Percentiles rank a stretch among this genome's conserved stretches.
These are phyloP conservation scores for Geotrichum bryndzae DNA, from an alignment of 1,139 yeast genomes.

Conservation along the genomic window DNA sequence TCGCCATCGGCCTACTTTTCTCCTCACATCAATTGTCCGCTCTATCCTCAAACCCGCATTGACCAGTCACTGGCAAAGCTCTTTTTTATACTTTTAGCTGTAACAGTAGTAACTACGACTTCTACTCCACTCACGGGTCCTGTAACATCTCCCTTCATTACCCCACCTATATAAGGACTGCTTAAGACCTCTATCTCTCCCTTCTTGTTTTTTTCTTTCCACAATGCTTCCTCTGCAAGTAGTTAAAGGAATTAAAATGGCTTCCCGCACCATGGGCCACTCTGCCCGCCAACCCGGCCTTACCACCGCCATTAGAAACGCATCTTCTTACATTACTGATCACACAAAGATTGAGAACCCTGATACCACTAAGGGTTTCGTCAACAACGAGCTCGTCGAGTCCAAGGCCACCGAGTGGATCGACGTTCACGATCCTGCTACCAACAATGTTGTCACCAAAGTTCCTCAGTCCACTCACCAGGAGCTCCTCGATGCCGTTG, in stretches of 20 bases:
- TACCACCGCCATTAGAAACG: not conserved
- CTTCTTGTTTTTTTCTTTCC: too few species aligned
- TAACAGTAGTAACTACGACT: not conserved
- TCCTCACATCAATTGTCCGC: too few species aligned
- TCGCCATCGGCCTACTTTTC: too few species aligned
- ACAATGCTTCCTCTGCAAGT: not conserved
- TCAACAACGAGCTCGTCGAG: constrained; percentile 54
- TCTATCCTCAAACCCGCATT: too few species aligned
- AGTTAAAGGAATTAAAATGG: not conserved
- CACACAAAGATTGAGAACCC: constrained; percentile 45
- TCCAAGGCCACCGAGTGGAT: constrained; percentile 57
- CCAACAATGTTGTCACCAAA: constrained; percentile 56
- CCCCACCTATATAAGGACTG: not conserved
- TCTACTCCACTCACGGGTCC: not conserved
- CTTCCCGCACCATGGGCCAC: not conserved
- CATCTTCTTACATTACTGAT: constrained; percentile 39
- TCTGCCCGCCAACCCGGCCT: not conserved
- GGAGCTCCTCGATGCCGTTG: constrained; percentile 64
- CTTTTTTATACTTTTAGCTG: too few species aligned
- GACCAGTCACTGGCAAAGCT: too few species aligned
- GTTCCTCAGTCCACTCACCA: constrained; percentile 69
- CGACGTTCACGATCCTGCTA: constrained; percentile 73
- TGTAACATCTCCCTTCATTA: not conserved
- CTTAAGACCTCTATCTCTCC: not conserved
- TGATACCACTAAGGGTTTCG: constrained; percentile 50